Conservation (phyloP, 202 grass and related monocot genomes). For the Alloteropsis angusta region DNA sequence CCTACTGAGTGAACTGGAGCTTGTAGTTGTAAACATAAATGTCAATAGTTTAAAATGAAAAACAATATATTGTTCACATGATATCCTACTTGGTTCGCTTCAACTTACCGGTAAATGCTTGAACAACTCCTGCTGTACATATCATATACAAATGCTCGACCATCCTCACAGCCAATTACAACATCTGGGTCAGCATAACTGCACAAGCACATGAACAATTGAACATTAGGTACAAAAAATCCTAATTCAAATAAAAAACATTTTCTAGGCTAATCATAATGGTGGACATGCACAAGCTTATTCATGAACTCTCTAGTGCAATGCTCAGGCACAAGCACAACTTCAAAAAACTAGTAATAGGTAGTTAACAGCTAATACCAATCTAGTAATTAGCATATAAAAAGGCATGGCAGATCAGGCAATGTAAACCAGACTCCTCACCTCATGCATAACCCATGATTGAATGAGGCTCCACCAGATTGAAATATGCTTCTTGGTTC, state of each 20-base stretch:
- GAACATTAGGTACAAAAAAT: constrained; percentile 7
- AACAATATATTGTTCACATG: background rate
- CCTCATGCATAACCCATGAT: constrained; percentile 82
- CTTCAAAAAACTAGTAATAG: background rate
- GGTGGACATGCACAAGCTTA: background rate
- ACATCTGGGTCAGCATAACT: constrained; percentile 85
- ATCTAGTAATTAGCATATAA: constrained; percentile 17
- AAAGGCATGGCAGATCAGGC: background rate
- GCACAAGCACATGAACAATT: constrained; percentile 33
- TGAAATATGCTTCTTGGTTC: constrained; percentile 67
- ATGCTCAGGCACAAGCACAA: background rate
- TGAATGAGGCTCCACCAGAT: constrained; percentile 52
- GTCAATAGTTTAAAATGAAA: background rate
- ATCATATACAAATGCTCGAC: constrained; percentile 79
- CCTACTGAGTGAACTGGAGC: background rate
- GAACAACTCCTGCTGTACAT: constrained; percentile 92
- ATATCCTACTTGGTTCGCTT: background rate
- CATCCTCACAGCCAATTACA: constrained; percentile 90
- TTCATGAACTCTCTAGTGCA: background rate
- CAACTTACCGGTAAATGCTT: constrained; percentile 56
- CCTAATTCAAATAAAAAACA: background rate
- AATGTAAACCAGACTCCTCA: constrained; percentile 23
- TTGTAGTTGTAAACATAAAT: background rate
- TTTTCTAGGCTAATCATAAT: constrained; percentile 1
- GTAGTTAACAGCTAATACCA: background rate